Evolutionary conservation across 1,139 yeast genomes (phyloP).

Genomic region (Fermentozyma sake): DNA sequence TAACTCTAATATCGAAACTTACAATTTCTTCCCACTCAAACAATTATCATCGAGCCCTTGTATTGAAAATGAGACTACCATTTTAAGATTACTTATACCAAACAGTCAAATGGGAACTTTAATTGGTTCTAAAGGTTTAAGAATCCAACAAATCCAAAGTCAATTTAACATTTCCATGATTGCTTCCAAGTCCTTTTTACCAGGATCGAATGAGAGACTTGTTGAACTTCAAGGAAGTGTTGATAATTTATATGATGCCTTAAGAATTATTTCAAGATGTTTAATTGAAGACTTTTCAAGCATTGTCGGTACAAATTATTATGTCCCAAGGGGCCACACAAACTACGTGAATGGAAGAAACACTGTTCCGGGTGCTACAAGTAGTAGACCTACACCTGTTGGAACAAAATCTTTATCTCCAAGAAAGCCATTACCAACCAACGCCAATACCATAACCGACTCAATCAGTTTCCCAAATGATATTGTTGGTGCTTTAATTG

Average conservation of each 20-base stretch:
- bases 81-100: slow-evolving; percentile 71
- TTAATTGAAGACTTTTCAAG: slow-evolving; percentile 68
- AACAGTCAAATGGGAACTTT: slow-evolving; percentile 89
- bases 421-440: slow-evolving; percentile 4
- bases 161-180: slow-evolving; percentile 72
- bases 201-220: slow-evolving; percentile 80
- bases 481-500: slow-evolving; percentile 88
- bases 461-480: slow-evolving; percentile 59
- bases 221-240: slow-evolving; percentile 87
- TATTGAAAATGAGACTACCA: slow-evolving; percentile 49
- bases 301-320: slow-evolving; percentile 62
- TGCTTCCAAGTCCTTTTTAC: slow-evolving; percentile 81
- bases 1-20: slow-evolving; percentile 31
- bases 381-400: slow-evolving; percentile 13
- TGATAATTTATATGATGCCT: slow-evolving; percentile 54
- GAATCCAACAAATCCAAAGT: slow-evolving; percentile 79
- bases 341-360: slow-evolving; percentile 1
- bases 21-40: slow-evolving; percentile 59
- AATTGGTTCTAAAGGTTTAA: slow-evolving; percentile 79
- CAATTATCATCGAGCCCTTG: slow-evolving; percentile 50
- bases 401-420: slow-evolving; percentile 14
- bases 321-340: slow-evolving; percentile 49
- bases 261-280: slow-evolving; percentile 65
- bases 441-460: slow-evolving; percentile 7
- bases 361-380: slow-evolving; percentile 3